These are phyloP conservation scores for Bipolaris cookei DNA, from an alignment of 2,329 filamentous ascomycete genomes.

Conservation along the genomic window DNA sequence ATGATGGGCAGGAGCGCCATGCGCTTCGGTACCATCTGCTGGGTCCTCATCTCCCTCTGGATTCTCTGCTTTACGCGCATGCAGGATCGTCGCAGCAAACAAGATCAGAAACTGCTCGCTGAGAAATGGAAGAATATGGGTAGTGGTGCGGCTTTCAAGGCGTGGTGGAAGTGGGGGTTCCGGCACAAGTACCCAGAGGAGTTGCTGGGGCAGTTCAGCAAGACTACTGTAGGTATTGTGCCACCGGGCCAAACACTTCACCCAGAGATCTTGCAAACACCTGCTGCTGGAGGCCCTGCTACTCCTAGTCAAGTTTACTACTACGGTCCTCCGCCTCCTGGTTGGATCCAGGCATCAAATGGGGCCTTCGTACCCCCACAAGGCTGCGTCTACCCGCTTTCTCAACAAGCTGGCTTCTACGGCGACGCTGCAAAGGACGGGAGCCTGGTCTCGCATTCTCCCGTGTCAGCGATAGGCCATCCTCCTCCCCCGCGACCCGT, in stretches of 20 bases:
- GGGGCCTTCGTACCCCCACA: conserved; percentile 28
- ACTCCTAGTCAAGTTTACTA: conserved; percentile 32
- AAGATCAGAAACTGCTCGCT: conserved; percentile 39
- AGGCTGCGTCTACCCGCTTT: conserved; percentile 21
- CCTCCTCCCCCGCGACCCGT: conserved; percentile 8
- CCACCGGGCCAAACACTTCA: conserved; percentile 34
- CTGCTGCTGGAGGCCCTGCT: conserved; percentile 18
- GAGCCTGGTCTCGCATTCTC: conserved; percentile 16
- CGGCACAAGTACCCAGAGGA: conserved; percentile 37
- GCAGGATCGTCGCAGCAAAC: conserved; percentile 37
- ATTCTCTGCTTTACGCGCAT: conserved; percentile 42
- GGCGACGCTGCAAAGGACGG: conserved; percentile 22
- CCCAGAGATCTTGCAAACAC: conserved; percentile 32
- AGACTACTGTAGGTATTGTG: conserved; percentile 38
- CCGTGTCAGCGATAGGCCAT: conserved; percentile 7
- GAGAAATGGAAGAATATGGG: conserved; percentile 41
- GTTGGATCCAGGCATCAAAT: conserved; percentile 26
- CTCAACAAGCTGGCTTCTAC: conserved; percentile 28
- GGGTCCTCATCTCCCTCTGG: conserved; percentile 40
- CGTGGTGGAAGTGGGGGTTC: conserved; percentile 45
- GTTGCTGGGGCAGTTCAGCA: conserved; percentile 40
- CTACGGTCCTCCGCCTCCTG: conserved; percentile 32
- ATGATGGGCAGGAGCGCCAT: conserved; percentile 42
- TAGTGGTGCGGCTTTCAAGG: conserved; percentile 37
- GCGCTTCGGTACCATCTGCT: conserved; percentile 42